Percentiles rank a stretch among this genome's conserved stretches.
These are phyloP conservation scores for Ichthyophthirius multifiliis DNA, from an alignment of 169 alveolate species.

Conservation along the genomic window DNA sequence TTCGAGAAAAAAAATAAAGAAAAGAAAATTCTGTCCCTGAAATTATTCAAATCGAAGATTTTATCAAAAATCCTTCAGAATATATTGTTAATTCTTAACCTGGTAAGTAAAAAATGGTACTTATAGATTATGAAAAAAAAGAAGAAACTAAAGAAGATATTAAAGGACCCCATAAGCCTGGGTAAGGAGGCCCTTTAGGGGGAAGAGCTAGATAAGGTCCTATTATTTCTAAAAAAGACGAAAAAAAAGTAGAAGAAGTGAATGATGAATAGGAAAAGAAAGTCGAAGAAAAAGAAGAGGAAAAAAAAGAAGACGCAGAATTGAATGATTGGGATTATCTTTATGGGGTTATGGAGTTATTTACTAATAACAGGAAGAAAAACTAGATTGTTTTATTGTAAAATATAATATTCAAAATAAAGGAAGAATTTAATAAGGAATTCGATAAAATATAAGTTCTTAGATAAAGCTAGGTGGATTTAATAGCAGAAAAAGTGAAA, in stretches of 20 bases:
- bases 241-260: slow-evolving; percentile 41
- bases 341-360: slow-evolving; percentile 75
- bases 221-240: slow-evolving; percentile 60
- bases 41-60: slow-evolving; percentile 50
- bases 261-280: slow-evolving; percentile 34
- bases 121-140: slow-evolving; percentile 29
- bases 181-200: slow-evolving; percentile 24
- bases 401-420: slow-evolving; percentile 65
- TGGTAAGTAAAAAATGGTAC: slow-evolving; percentile 14
- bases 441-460: slow-evolving; percentile 52
- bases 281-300: slow-evolving; percentile 49
- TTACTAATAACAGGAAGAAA: slow-evolving; percentile 77
- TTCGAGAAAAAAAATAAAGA: slow-evolving; percentile 61
- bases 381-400: slow-evolving; percentile 70
- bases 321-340: slow-evolving; percentile 68
- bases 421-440: slow-evolving; percentile 77
- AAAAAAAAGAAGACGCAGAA: slow-evolving; percentile 64
- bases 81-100: slow-evolving; percentile 31
- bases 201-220: slow-evolving; percentile 55
- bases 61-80: slow-evolving; percentile 51
- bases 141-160: slow-evolving; percentile 42
- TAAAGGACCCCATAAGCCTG: slow-evolving; percentile 50
- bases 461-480: slow-evolving; percentile 58
- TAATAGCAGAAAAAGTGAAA: slow-evolving; percentile 74
- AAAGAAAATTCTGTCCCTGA: slow-evolving; percentile 52